These are phyloP conservation scores for Ganoderma lingzhi DNA, from an alignment of 1,284 basidiomycete genomes.

Conservation along the genomic window DNA sequence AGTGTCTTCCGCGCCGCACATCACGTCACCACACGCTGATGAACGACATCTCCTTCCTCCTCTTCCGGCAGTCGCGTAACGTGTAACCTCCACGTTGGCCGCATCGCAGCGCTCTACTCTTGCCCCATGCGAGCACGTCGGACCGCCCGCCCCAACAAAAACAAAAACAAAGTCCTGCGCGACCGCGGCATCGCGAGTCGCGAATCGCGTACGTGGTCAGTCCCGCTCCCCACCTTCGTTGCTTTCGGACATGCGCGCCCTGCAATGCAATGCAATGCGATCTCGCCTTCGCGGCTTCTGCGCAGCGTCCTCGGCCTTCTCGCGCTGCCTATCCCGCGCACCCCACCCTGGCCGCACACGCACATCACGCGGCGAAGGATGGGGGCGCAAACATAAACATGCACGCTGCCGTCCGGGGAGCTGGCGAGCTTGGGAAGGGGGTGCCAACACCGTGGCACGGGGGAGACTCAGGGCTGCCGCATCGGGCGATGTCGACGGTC, in stretches of 20 bases:
- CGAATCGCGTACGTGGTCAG: too few relatives aligned
- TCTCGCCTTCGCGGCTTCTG: too few relatives aligned
- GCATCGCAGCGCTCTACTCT: neutral
- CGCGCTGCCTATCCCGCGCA: too few relatives aligned
- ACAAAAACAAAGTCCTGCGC: neutral
- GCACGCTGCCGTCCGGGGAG: constrained; percentile 5
- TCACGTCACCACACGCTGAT: constrained; percentile 3
- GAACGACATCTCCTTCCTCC: neutral
- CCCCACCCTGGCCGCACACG: neutral
- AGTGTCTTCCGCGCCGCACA: constrained; percentile 1
- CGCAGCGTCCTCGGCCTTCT: too few relatives aligned
- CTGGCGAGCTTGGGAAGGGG: neutral
- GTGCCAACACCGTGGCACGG: neutral
- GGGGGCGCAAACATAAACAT: neutral
- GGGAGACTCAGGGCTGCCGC: neutral
- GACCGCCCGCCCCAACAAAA: neutral
- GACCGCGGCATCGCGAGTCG: neutral
- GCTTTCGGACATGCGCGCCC: too few relatives aligned
- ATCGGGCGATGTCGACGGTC: neutral
- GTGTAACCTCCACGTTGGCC: neutral
- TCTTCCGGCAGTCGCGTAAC: neutral
- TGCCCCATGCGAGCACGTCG: neutral
- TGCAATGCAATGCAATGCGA: too few relatives aligned
- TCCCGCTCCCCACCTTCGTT: too few relatives aligned
- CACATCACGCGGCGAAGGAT: neutral